Evolutionary conservation across 768 basidiomycete species (phyloP), one percentile per base, ranked within the genome.

Genomic region (Mycena indigotica): DNA sequence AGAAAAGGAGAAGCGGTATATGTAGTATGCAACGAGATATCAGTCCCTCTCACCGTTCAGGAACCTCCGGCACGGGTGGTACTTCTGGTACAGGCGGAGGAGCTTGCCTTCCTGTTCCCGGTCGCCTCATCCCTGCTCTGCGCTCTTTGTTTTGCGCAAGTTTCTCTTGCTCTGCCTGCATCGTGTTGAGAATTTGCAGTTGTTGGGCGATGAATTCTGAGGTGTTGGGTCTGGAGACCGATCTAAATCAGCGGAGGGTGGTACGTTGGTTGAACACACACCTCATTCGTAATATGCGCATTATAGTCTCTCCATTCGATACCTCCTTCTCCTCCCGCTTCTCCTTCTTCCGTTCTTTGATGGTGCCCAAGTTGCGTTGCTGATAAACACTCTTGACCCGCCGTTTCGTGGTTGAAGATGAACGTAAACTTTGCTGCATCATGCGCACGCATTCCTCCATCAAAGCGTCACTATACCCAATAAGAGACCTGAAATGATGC

Each of bases 381-480:
- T 86, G 79, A 62, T 93, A 91, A 19, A 99, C 91, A 58, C 92
- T 93, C 82, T 98, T 98, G 2, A 87, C 89, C 10, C 94, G 88
- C 71, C 91, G 92, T 79, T 91, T 91, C 63, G 91, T 78, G 10
- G 89, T 83, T 5, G 91, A 85, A 1, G 87, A 80, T 4, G 83
- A 80, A 15, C 89, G 84, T 30, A 98, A 76, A 12, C 83, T 89
- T 65, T 93, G 88, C 67, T 96, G 95, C 87, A 96, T 95, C 79
- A 94, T 90, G 6, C 91, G 86, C 19, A 97, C 94, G 63, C 94
- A 97, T 75, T 97, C 95, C 72, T 97, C 91, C 89, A 93, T 95
- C 28, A 93, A 74, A 12, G 84, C 85, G 68, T 92, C 91, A 38
- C 91, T 92, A 62, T 41, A 68, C 48, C 50, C 39, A 61, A 39